phyloP scores from a whole-genome alignment of 2,329 filamentous ascomycete species.

The Penicillium sp. region DNA sequence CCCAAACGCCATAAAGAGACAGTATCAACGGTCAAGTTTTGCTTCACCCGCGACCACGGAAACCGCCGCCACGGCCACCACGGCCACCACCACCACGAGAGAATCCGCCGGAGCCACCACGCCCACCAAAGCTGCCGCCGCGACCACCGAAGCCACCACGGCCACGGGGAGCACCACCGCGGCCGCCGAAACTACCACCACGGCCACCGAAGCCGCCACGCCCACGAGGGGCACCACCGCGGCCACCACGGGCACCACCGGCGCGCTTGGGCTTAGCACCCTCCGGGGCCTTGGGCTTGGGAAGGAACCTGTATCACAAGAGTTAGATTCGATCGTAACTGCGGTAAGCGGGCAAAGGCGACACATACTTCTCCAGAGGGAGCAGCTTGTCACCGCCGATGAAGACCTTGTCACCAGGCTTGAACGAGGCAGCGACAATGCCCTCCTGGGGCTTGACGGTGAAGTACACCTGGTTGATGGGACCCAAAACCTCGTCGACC shows the following conservation, averaged over 20 bases:
- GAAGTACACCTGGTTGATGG: conserved; percentile 97
- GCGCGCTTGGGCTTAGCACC: conserved; percentile 67
- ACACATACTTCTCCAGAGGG: conserved; percentile 70
- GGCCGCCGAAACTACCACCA: conserved; percentile 35
- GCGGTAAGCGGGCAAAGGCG: neutral
- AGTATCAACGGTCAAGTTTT: conserved; percentile 24
- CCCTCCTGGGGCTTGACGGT: conserved; percentile 96
- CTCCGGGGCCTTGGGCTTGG: conserved; percentile 74
- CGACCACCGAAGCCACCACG: conserved; percentile 15
- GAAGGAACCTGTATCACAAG: conserved; percentile 63
- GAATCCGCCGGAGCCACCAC: conserved; percentile 21
- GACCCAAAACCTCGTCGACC: conserved; percentile 95
- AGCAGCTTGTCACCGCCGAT: conserved; percentile 92
- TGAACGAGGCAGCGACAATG: conserved; percentile 91
- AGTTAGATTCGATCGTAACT: conserved; percentile 12
- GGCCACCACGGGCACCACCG: conserved; percentile 51
- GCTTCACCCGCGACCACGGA: conserved; percentile 26
- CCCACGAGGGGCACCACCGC: conserved; percentile 31
- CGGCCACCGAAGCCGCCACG: conserved; percentile 15
- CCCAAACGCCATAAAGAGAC: conserved; percentile 43
- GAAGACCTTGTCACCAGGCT: conserved; percentile 94
- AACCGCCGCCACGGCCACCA: conserved; percentile 13
- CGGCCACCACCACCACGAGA: conserved; percentile 18
- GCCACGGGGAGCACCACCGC: conserved; percentile 31
- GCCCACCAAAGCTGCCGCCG: conserved; percentile 27